Evolutionary conservation across 139 green algal genomes (phyloP).

Genomic region (Yamagishiella unicocca): DNA sequence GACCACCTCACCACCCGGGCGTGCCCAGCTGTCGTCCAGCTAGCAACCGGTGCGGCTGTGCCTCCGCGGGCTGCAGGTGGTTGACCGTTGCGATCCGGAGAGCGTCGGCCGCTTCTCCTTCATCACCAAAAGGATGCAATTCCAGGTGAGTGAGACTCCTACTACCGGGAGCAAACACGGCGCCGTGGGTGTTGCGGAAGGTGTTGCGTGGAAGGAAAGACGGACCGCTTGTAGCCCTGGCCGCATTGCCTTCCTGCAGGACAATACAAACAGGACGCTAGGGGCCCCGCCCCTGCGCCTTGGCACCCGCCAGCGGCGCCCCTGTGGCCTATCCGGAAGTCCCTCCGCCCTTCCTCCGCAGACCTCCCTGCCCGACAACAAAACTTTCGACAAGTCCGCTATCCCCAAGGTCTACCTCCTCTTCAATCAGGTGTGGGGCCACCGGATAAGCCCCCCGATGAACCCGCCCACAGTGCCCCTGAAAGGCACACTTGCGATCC

Average conservation of each 20-base stretch:
- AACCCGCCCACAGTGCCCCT: no score
- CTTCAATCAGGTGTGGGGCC: conserved; percentile 37
- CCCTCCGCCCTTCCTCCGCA: background rate
- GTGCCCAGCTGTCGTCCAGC: background rate
- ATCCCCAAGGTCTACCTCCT: conserved; percentile 33
- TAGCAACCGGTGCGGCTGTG: background rate
- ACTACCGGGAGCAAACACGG: no score
- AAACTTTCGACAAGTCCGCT: background rate
- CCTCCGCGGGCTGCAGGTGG: background rate
- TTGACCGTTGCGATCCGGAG: conserved; percentile 6
- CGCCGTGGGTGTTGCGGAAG: no score
- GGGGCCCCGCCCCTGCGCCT: no score
- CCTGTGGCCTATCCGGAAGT: no score
- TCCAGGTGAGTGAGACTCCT: conserved; percentile 23
- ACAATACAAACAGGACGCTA: no score
- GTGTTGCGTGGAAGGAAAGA: no score
- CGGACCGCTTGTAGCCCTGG: no score
- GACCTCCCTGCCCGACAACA: conserved; percentile 25
- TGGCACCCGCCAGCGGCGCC: no score
- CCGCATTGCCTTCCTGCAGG: no score
- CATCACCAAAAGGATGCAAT: conserved; percentile 25
- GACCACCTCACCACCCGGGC: background rate
- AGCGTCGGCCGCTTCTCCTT: conserved; percentile 7
- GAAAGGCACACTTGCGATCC: no score
- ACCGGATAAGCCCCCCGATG: no score